Evolutionary conservation across 2,329 filamentous ascomycete genomes (phyloP), one percentile per base, ranked within the genome.

Genomic region (Fusarium equiseti): DNA sequence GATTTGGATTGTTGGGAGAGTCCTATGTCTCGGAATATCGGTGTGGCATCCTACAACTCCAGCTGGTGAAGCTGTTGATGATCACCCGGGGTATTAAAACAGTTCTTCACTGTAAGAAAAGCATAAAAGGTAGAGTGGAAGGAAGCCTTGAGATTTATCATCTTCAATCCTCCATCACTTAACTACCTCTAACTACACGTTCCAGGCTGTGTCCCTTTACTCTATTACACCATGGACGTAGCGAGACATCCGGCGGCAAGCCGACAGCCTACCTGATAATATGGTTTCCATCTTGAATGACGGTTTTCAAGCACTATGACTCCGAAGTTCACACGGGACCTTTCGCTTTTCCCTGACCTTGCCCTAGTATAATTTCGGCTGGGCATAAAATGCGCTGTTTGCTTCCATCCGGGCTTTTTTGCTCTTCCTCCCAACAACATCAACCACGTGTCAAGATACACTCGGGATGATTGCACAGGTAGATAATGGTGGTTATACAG

Each of bases 321-420:
- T n/a, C n/a, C n/a, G n/a, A n/a, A n/a, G n/a, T n/a, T n/a, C n/a
- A n/a, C n/a, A n/a, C n/a, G n/a, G n/a, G n/a, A 3, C 48, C 55
- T n/a, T n/a, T n/a, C n/a, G n/a, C n/a, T n/a, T n/a, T n/a, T n/a
- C n/a, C n/a, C n/a, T n/a, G n/a, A n/a, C n/a, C n/a, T n/a, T n/a
- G n/a, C n/a, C n/a, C n/a, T n/a, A n/a, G n/a, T n/a, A n/a, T n/a
- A n/a, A n/a, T n/a, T n/a, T n/a, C n/a, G n/a, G n/a, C n/a, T n/a
- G n/a, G n/a, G n/a, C n/a, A n/a, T n/a, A n/a, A n/a, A n/a, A n/a
- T n/a, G n/a, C n/a, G n/a, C n/a, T n/a, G n/a, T n/a, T n/a, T n/a
- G n/a, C 0, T 51, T 70, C 9, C 54, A 15, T 3, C 53, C 8
- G 31, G 68, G 68, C 4, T 71, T n/a, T n/a, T n/a, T n/a, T n/a